phyloP scores from a whole-genome alignment of 2,329 filamentous ascomycete species.

The Penicillium sp. region DNA sequence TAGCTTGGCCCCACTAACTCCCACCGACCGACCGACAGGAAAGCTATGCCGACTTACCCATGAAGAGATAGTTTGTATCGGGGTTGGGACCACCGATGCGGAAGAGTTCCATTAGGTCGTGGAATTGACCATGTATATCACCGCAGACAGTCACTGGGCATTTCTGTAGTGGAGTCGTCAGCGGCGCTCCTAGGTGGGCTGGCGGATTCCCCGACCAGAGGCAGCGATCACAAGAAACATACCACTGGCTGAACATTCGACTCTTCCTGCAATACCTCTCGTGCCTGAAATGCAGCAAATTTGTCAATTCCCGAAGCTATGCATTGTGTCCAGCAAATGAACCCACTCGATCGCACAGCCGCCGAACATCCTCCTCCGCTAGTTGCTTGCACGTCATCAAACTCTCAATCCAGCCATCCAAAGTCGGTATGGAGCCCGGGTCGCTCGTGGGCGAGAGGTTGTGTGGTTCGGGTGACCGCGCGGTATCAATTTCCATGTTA shows the following conservation, averaged over 20 bases:
- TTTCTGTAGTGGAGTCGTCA: slow-evolving; percentile 67
- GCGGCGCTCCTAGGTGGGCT: slow-evolving; percentile 17
- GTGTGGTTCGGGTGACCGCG: slow-evolving; percentile 77
- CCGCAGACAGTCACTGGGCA: slow-evolving; percentile 98
- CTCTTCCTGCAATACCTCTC: slow-evolving; percentile 95
- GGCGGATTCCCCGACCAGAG: slow-evolving; percentile 23
- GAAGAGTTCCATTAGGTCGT: slow-evolving; percentile 99
- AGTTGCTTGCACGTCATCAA: slow-evolving; percentile 99
- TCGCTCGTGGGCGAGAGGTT: slow-evolving; percentile 77
- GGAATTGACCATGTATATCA: slow-evolving; percentile 98
- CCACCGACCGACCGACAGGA: slow-evolving; percentile 15
- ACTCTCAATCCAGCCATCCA: slow-evolving; percentile 98
- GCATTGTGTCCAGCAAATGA: slow-evolving; percentile 18
- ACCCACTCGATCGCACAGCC: slow-evolving; percentile 94
- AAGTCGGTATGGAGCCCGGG: slow-evolving; percentile 84
- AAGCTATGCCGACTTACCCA: slow-evolving; percentile 66
- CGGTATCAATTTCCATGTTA: slow-evolving; percentile 95
- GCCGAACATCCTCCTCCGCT: slow-evolving; percentile 89
- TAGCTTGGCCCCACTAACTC: slow-evolving; percentile 14
- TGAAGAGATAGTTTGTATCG: slow-evolving; percentile 99
- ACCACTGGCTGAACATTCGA: slow-evolving; percentile 99
- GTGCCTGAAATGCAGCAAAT: slow-evolving; percentile 62
- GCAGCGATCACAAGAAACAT: slow-evolving; percentile 47
- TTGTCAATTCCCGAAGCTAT: slow-evolving; percentile 22
- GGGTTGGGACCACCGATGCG: slow-evolving; percentile 97